Evolutionary conservation across 805 yeast species (phyloP), one percentile per base, ranked within the genome.

Genomic region (Clavispora phyllophila): DNA sequence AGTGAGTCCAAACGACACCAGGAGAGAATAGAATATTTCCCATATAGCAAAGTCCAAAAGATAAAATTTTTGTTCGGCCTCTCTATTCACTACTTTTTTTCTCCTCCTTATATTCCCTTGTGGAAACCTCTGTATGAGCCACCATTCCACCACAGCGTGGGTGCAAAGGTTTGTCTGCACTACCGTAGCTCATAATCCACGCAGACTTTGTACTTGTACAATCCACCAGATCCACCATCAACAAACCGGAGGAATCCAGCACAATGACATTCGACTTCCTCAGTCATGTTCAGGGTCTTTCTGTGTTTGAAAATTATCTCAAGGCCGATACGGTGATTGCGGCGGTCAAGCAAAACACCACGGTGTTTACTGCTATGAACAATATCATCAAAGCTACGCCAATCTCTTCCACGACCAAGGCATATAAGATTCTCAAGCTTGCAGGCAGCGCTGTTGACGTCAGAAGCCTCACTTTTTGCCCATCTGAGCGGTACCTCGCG

Each of bases 341-440:
- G 13, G 50, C 46, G 4, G 43, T 48, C 9, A 44, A 44, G 24
- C 40, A 39, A 14, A 25, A 29, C 33, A 15, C 33, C 20, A 29
- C 20, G 13, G 33, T 29, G 19, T 29, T 29, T 10, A 29, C 33
- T 17, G 51, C 47, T n/a, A 34, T 44, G 17, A 32, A 36, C 39
- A 47, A 45, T 17, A 40, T 49, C 35, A 41, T 49, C 13, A 45
- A 43, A 34, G 39, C 46, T n/a, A 23, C 37, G n/a, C 44, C 40
- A 14, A 39, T 47, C 14, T 35, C 33, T 6, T 29, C 33, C 33
- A 20, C 15, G 5, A 29, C 33, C 33, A 29, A 15, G 3, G 2
- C 14, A 13, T 41, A 39, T 31, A 41, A 39, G 29, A 28, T 49
- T 22, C 18, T 47, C 24, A 37, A 45, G 9, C 23, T 14, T 14